Conservation (phyloP, 208 protist species). For the Jaenimonas drosophilae region DNA sequence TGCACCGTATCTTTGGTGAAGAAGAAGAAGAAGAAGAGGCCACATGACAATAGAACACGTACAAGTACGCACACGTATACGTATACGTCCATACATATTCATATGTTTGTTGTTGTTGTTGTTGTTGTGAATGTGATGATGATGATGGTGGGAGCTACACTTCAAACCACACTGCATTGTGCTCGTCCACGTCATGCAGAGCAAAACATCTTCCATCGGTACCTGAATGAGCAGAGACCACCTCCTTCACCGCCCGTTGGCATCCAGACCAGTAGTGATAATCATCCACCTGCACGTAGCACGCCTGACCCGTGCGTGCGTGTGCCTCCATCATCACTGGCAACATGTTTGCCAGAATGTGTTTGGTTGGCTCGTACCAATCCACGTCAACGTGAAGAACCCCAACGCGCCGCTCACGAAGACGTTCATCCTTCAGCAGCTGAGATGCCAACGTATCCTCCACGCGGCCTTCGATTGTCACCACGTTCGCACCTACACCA, state of each 20-base stretch:
- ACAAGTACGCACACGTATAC: too few species aligned
- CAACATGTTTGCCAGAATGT: constrained; percentile 24
- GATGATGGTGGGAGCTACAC: too few species aligned
- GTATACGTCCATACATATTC: background rate
- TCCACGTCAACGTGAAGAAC: constrained; percentile 70
- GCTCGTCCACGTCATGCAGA: constrained; percentile 25
- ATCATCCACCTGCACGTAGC: constrained; percentile 70
- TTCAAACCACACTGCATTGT: constrained; percentile 53
- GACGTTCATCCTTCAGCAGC: constrained; percentile 16
- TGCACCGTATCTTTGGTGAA: constrained; percentile 1
- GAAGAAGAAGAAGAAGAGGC: constrained; percentile 5
- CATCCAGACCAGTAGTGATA: constrained; percentile 77
- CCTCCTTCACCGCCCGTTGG: constrained; percentile 51
- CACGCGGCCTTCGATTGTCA: constrained; percentile 40
- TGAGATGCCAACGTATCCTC: constrained; percentile 25
- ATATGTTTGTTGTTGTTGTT: too few species aligned
- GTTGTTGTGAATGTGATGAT: too few species aligned
- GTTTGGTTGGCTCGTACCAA: constrained; percentile 68
- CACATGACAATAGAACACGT: too few species aligned
- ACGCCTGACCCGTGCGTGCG: background rate
- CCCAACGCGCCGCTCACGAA: constrained; percentile 18
- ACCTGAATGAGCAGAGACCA: constrained; percentile 4
- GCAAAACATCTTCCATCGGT: constrained; percentile 1
- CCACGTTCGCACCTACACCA: constrained; percentile 40
- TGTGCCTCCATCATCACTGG: constrained; percentile 12